Evolutionary conservation across 2,329 filamentous ascomycete species (phyloP), one percentile per base, ranked within the genome.

Genomic region (Xylaria sp.): DNA sequence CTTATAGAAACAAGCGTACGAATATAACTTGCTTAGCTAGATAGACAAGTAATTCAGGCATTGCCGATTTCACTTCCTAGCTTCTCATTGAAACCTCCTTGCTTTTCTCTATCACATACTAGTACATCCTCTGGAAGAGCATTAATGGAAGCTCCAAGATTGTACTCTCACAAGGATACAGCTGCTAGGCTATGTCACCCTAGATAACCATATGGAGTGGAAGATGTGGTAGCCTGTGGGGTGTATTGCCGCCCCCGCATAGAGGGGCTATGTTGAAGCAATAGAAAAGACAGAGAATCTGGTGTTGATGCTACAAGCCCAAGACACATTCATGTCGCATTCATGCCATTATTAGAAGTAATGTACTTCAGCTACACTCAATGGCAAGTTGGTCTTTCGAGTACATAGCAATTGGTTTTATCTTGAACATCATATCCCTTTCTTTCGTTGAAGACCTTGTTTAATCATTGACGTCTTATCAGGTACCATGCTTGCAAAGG

Each of bases 211-310:
- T 34, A 8, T 37, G 34, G 7, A 37, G 34, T 37, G 10, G 34
- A 37, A 37, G 34, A 10, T 37, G 10, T 37, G 34, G 37, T 20
- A 41, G 9, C n/a, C 3, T 58, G 55, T 58, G 55, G 37, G 37
- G 55, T 58, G 15, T 28, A 41, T 41, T 56, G 34, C 54, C 10
- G 15, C n/a, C 54, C 52, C 54, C 20, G 25, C 52, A 55, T 1
- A 55, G 52, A 37, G 52, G 52, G 28, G 52, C 52, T 46, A 46
- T 46, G 41, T n/a, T 46, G 6, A 46, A 46, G 41, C 41, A 46
- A n/a, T 46, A 18, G 13, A 18, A 37, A n/a, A 46, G 41, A 18
- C 15, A 46, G 15, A 46, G 41, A 46, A 46, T n/a, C 41, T 7
- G 41, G 13, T 18, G 41, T 46, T 46, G 15, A 46, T n/a, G 13